Conservation (phyloP, 805 yeast species). For the Metschnikowia baotianmanensis region DNA sequence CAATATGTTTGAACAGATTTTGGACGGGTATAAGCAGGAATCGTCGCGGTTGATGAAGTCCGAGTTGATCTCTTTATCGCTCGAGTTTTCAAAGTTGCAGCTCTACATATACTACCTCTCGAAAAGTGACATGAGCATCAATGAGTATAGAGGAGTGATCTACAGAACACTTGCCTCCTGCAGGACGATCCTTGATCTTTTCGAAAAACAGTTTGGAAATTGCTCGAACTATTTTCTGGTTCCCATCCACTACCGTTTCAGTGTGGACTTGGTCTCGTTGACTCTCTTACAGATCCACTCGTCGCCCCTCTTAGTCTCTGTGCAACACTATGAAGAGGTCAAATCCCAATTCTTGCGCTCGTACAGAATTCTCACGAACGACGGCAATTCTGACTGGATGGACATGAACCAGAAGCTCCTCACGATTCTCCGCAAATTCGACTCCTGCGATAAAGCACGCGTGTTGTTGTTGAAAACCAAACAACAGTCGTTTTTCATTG, state of each 20-base stretch:
- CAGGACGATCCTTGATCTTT: conserved; percentile 26
- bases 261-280: conserved; percentile 33
- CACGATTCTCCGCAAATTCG: conserved; percentile 16
- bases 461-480: conserved; percentile 9
- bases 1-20: conserved; percentile 43
- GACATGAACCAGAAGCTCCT: conserved; percentile 12
- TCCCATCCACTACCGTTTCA: conserved; percentile 42
- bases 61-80: conserved; percentile 30
- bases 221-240: conserved; percentile 26
- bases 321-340: conserved; percentile 14
- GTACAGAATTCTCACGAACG: conserved; percentile 11
- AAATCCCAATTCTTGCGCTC: conserved; percentile 14
- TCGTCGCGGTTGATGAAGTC: conserved; percentile 19
- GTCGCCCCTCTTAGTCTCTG: conserved; percentile 12
- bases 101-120: conserved; percentile 37
- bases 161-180: conserved; percentile 30
- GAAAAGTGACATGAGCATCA: conserved; percentile 20
- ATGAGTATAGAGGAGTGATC: conserved; percentile 30
- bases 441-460: conserved; percentile 9
- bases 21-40: conserved; percentile 27
- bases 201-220: conserved; percentile 22
- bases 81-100: conserved; percentile 39
- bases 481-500: conserved; percentile 26
- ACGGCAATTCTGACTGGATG: conserved; percentile 10
- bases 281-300: conserved; percentile 29